Conservation (phyloP, 176 grass and related monocot species). For the Oryza longistaminata region DNA sequence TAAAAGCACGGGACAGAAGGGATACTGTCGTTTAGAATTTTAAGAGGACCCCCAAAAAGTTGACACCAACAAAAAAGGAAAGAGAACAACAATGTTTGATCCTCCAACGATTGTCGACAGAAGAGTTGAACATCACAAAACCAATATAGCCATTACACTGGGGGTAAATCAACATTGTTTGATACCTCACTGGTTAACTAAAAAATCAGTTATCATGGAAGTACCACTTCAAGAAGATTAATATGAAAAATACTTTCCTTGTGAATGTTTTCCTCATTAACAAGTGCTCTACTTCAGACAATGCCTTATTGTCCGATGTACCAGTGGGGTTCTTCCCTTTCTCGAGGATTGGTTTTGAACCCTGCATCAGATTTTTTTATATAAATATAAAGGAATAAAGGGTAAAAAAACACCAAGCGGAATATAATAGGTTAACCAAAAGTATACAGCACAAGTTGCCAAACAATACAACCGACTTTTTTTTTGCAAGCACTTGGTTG, state of each 20-base stretch:
- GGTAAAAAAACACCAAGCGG: background rate
- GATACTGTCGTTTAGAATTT: background rate
- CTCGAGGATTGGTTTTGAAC: slow-evolving; percentile 11
- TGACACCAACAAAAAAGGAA: slow-evolving; percentile 5
- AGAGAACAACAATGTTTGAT: background rate
- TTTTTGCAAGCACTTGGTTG: background rate
- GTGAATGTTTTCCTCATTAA: slow-evolving; percentile 57
- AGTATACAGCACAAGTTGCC: background rate
- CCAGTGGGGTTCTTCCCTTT: slow-evolving; percentile 27
- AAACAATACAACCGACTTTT: slow-evolving; percentile 2
- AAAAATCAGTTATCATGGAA: slow-evolving; percentile 2
- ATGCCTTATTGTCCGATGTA: slow-evolving; percentile 31
- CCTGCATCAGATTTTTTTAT: slow-evolving; percentile 6
- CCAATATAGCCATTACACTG: slow-evolving; percentile 6
- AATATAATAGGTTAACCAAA: background rate
- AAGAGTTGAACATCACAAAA: slow-evolving; percentile 19
- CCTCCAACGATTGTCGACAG: background rate
- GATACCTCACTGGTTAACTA: background rate
- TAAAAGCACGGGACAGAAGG: background rate
- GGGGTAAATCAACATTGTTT: background rate
- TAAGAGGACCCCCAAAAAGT: background rate
- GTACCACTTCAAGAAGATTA: slow-evolving; percentile 1
- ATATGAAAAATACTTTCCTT: slow-evolving; percentile 35
- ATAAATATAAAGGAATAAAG: background rate
- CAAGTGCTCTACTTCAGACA: slow-evolving; percentile 62